A percentile compares a stretch with the other conserved stretches of the same genome.
Evolutionary conservation across 768 basidiomycete species (phyloP).

Genomic region (Mycena kentingensis): DNA sequence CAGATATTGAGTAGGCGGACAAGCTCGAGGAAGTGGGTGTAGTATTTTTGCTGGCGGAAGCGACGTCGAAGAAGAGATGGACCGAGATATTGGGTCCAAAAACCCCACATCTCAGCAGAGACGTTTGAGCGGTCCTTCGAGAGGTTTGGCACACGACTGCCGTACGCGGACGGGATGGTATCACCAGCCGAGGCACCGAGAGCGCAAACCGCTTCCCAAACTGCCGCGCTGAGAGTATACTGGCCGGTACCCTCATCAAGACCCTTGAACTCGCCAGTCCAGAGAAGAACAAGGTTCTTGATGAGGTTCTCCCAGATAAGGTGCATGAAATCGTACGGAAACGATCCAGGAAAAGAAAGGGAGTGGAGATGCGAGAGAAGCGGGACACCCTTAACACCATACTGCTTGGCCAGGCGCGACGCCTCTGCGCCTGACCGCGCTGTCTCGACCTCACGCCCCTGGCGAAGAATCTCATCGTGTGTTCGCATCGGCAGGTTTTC

Average conservation of each 20-base stretch:
- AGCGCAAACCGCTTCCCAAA: conserved; percentile 45
- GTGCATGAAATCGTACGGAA: conserved; percentile 6
- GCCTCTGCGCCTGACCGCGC: conserved; percentile 19
- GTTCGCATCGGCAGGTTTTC: conserved; percentile 19
- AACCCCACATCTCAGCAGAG: conserved; percentile 41
- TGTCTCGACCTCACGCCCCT: conserved; percentile 23
- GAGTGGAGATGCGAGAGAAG: conserved; percentile 31
- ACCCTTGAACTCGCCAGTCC: conserved; percentile 23
- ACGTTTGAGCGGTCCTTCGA: conserved; percentile 25
- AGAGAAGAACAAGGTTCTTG: conserved; percentile 18
- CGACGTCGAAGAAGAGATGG: conserved; percentile 38
- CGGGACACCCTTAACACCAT: conserved; percentile 39
- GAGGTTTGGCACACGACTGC: conserved; percentile 36
- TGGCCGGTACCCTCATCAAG: conserved; percentile 9
- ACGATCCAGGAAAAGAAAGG: background rate
- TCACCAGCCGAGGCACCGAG: conserved; percentile 34
- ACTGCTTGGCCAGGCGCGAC: conserved; percentile 22
- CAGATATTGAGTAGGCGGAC: conserved; percentile 38
- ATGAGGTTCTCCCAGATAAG: too few relatives aligned
- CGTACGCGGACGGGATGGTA: conserved; percentile 43
- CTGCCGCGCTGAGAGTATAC: conserved; percentile 24
- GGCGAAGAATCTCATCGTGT: conserved; percentile 18
- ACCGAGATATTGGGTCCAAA: conserved; percentile 43
- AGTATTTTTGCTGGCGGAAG: conserved; percentile 39
- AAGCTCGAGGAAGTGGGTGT: conserved; percentile 44